Evolutionary conservation across 2,329 filamentous ascomycete species (phyloP).

Genomic region (Rhytidhysteron rufulum): DNA sequence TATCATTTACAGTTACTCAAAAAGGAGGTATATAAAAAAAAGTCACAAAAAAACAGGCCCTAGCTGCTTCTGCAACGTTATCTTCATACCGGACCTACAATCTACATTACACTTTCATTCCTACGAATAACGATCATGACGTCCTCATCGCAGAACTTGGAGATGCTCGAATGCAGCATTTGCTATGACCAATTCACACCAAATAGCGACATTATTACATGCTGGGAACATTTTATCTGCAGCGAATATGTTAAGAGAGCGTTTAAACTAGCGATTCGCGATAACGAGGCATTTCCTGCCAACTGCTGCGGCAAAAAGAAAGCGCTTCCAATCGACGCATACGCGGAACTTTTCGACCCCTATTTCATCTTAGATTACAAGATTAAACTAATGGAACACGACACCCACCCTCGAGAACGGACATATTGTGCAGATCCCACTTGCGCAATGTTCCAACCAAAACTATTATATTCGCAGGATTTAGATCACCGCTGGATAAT

Average conservation of each 20-base stretch:
- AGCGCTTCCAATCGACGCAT: not conserved
- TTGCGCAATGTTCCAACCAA: not conserved
- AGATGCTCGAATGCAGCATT: not conserved
- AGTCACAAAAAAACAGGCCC: too few species aligned
- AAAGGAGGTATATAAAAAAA: too few species aligned
- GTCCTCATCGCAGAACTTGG: too few species aligned
- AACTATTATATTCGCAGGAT: not conserved
- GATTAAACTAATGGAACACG: not conserved
- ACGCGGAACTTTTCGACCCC: not conserved
- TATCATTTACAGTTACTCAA: too few species aligned
- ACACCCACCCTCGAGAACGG: not conserved
- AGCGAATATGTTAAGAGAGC: not conserved
- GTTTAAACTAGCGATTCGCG: not conserved
- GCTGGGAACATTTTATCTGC: not conserved
- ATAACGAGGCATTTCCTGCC: not conserved
- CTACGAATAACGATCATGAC: too few species aligned
- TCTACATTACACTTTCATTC: too few species aligned
- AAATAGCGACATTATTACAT: not conserved
- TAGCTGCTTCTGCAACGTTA: too few species aligned
- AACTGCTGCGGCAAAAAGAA: not conserved
- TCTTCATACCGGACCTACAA: too few species aligned
- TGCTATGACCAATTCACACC: not conserved
- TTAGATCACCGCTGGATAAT: not conserved
- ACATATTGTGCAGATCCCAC: not conserved
- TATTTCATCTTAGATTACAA: not conserved